These are phyloP conservation scores for Taphrina deformans DNA, from an alignment of 1,139 yeast species.

Conservation along the genomic window DNA sequence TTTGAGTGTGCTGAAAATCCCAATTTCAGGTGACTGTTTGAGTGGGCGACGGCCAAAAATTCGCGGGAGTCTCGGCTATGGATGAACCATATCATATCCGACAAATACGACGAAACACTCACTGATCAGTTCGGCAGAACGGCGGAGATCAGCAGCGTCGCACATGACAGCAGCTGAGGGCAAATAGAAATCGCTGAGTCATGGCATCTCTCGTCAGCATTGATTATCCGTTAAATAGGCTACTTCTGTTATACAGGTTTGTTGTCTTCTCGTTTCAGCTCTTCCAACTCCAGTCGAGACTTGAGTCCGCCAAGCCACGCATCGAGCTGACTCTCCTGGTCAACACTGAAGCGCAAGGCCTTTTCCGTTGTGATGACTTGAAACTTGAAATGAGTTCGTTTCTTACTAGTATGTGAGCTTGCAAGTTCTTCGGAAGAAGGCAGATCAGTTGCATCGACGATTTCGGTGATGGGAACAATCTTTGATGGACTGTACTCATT, in stretches of 20 bases:
- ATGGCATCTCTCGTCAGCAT: too few relatives aligned
- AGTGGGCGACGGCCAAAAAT: slow-evolving; percentile 10
- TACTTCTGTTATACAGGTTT: neutral
- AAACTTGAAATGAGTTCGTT: neutral
- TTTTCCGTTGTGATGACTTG: slow-evolving; percentile 15
- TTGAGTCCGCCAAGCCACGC: slow-evolving; percentile 28
- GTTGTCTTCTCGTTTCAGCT: neutral
- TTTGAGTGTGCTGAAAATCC: slow-evolving; percentile 5
- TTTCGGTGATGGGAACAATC: slow-evolving; percentile 10
- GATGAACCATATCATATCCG: neutral
- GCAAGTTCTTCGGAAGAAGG: neutral
- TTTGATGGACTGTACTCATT: slow-evolving; percentile 11
- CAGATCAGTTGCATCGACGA: slow-evolving; percentile 15
- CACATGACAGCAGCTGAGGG: too few relatives aligned
- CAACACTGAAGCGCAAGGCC: slow-evolving; percentile 17
- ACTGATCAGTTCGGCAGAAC: too few relatives aligned
- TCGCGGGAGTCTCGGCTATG: slow-evolving; percentile 1
- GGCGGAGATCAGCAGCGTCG: too few relatives aligned
- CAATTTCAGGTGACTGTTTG: slow-evolving; percentile 11
- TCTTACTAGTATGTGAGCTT: neutral
- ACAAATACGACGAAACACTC: neutral
- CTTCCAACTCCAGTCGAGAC: slow-evolving; percentile 17
- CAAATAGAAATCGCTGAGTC: too few relatives aligned
- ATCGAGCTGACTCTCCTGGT: slow-evolving; percentile 15
- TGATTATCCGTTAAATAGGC: too few relatives aligned